These are phyloP conservation scores for Atkinsonella hypoxylon DNA, from an alignment of 2,329 filamentous ascomycete species.

Conservation along the genomic window DNA sequence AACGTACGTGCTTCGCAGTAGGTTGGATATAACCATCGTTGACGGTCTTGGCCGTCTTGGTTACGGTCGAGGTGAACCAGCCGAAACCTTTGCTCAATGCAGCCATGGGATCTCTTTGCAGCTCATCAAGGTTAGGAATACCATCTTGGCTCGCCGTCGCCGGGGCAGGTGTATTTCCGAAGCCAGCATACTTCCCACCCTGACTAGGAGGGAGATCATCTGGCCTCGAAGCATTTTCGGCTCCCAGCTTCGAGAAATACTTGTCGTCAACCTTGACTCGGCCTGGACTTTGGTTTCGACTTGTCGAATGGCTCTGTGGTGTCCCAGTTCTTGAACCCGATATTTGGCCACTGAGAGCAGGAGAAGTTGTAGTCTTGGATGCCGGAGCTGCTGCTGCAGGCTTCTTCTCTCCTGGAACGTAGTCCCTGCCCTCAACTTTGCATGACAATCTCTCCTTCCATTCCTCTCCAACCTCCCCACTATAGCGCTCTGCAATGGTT, in stretches of 20 bases:
- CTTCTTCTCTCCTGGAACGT: constrained; percentile 60
- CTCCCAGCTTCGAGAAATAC: constrained; percentile 79
- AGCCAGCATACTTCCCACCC: constrained; percentile 85
- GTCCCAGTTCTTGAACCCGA: constrained; percentile 27
- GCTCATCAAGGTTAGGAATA: constrained; percentile 66
- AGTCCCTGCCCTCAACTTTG: constrained; percentile 80
- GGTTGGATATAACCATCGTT: constrained; percentile 90
- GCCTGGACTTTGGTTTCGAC: constrained; percentile 27
- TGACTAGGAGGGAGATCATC: constrained; percentile 72
- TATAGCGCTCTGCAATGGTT: constrained; percentile 82
- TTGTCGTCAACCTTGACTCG: constrained; percentile 63
- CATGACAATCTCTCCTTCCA: constrained; percentile 84
- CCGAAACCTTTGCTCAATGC: constrained; percentile 87
- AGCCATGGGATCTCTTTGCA: constrained; percentile 82
- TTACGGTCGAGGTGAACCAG: constrained; percentile 81
- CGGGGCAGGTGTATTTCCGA: constrained; percentile 63
- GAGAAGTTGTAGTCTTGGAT: constrained; percentile 15
- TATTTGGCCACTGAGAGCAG: constrained; percentile 22
- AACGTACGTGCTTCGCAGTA: constrained; percentile 44
- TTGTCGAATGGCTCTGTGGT: constrained; percentile 27
- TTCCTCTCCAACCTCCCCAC: constrained; percentile 82
- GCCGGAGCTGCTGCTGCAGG: constrained; percentile 16
- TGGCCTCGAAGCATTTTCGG: constrained; percentile 66
- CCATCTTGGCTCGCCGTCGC: constrained; percentile 29
- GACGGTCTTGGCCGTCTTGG: constrained; percentile 81